A percentile compares a stretch with the other conserved stretches of the same genome.
Evolutionary conservation across 2,329 filamentous ascomycete species (phyloP).

Genomic region (Macrophomina phaseolina): DNA sequence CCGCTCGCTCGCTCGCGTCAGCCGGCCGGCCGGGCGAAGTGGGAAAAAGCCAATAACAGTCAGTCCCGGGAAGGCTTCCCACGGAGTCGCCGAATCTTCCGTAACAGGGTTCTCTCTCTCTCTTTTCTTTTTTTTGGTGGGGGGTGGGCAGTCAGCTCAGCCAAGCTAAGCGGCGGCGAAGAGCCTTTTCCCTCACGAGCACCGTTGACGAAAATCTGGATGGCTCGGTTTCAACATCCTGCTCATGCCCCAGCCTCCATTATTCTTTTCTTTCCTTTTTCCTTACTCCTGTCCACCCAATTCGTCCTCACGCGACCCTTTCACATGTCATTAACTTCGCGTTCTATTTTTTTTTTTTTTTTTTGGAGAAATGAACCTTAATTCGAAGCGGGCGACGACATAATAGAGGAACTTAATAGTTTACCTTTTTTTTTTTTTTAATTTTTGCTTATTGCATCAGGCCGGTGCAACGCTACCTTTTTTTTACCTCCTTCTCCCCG

Average conservation of each 20-base stretch:
- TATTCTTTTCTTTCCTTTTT: background rate
- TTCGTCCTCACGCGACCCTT: background rate
- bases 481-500: background rate
- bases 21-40: background rate
- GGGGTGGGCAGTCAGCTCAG: background rate
- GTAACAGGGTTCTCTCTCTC: constrained; percentile 1
- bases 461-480: background rate
- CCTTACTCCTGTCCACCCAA: background rate
- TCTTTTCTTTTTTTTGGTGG: too few relatives aligned
- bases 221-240: background rate
- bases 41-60: background rate
- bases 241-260: background rate
- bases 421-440: background rate
- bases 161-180: background rate
- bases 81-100: constrained; percentile 11
- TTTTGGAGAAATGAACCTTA: background rate
- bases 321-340: background rate
- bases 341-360: background rate
- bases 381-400: background rate
- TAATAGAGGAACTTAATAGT: constrained; percentile 2
- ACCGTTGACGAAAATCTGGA: background rate
- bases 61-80: background rate
- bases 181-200: background rate
- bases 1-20: background rate
- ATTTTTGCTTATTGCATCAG: background rate